phyloP scores from a whole-genome alignment of 192 early-diverging fungal genomes.

The Coemansia sp. region DNA sequence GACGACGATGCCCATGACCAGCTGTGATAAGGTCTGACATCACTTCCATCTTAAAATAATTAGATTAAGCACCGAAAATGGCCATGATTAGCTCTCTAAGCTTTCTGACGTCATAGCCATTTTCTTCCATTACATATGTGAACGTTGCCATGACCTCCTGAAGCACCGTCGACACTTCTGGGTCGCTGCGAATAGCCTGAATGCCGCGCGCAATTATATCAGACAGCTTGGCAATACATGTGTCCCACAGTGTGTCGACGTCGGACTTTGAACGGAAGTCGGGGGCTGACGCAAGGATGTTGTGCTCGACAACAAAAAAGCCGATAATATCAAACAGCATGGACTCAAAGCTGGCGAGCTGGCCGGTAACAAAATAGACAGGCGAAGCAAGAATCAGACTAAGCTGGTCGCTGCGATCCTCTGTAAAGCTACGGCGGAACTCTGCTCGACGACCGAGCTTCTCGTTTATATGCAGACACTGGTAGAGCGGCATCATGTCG shows the following conservation, averaged over 20 bases:
- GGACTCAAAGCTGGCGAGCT: slow-evolving; percentile 58
- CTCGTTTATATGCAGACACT: slow-evolving; percentile 94
- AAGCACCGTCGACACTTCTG: slow-evolving; percentile 69
- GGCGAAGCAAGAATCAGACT: slow-evolving; percentile 75
- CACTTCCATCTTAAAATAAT: background rate
- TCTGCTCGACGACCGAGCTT: slow-evolving; percentile 84
- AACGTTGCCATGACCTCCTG: slow-evolving; percentile 79
- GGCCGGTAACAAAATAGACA: slow-evolving; percentile 62
- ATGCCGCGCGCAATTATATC: slow-evolving; percentile 76
- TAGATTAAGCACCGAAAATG: slow-evolving; percentile 25
- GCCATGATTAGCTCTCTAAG: slow-evolving; percentile 54
- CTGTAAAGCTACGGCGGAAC: slow-evolving; percentile 84
- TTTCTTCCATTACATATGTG: slow-evolving; percentile 83
- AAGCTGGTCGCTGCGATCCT: slow-evolving; percentile 87
- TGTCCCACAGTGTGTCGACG: slow-evolving; percentile 89
- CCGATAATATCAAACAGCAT: slow-evolving; percentile 90
- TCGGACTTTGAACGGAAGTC: slow-evolving; percentile 85
- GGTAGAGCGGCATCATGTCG: slow-evolving; percentile 93
- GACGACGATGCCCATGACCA: no score
- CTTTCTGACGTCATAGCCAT: slow-evolving; percentile 47
- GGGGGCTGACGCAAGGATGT: slow-evolving; percentile 79
- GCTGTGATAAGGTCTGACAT: no score
- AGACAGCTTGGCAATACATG: slow-evolving; percentile 77
- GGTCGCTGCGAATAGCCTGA: slow-evolving; percentile 73
- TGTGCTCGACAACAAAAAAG: slow-evolving; percentile 94